Conservation (phyloP, 495 filamentous ascomycete genomes). For the Podospora conica region DNA sequence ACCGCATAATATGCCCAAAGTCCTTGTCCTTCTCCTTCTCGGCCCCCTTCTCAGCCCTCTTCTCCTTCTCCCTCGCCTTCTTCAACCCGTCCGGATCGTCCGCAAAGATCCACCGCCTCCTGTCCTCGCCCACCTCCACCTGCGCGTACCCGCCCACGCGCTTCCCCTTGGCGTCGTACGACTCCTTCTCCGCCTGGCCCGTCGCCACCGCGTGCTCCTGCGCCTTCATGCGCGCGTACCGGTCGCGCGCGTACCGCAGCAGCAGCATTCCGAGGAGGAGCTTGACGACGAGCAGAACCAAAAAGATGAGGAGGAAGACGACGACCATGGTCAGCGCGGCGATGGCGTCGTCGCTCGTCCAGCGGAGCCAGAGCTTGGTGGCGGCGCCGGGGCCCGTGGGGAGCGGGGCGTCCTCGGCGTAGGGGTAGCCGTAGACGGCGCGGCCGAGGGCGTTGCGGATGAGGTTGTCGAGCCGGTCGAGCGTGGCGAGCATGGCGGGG, state of each 20-base stretch:
- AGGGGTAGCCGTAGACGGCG: constrained; percentile 53
- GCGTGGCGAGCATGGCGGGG: constrained; percentile 62
- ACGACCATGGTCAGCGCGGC: constrained; percentile 65
- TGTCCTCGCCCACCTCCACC: constrained; percentile 83
- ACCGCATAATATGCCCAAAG: constrained; percentile 65
- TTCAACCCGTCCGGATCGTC: constrained; percentile 70
- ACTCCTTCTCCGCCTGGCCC: constrained; percentile 45
- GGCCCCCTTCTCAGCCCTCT: constrained; percentile 47
- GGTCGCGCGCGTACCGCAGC: constrained; percentile 62
- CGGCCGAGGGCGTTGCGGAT: constrained; percentile 66
- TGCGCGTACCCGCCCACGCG: constrained; percentile 75
- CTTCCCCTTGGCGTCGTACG: constrained; percentile 60
- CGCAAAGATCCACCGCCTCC: constrained; percentile 77
- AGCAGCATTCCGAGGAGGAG: constrained; percentile 78
- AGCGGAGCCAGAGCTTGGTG: constrained; percentile 29
- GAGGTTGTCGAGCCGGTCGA: constrained; percentile 68
- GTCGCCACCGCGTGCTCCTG: constrained; percentile 49
- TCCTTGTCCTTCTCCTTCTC: constrained; percentile 47
- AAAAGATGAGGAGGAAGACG: constrained; percentile 71
- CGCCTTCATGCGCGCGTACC: constrained; percentile 75
- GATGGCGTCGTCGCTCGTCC: constrained; percentile 59
- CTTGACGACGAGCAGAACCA: constrained; percentile 74
- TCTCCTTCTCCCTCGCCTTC: constrained; percentile 64
- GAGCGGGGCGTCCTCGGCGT: constrained; percentile 14
- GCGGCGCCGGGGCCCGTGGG: background rate